Evolutionary conservation across 495 filamentous ascomycete genomes (phyloP), one percentile per base, ranked within the genome.

Genomic region (Aspergillus saccharolyticus): DNA sequence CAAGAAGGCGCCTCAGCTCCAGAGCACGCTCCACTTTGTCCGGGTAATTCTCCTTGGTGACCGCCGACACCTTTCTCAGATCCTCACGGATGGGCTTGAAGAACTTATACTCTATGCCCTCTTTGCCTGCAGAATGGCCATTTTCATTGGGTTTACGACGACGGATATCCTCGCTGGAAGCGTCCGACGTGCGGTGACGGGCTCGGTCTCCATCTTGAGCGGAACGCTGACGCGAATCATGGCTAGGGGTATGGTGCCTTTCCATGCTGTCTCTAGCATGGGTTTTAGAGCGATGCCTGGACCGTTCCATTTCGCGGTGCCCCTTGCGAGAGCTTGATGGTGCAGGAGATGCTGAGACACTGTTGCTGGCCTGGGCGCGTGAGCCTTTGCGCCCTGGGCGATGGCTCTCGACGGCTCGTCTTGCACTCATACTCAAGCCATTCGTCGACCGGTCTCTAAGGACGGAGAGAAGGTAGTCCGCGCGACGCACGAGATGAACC

Each of bases 401-500:
- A 63, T 94, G 90, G 55, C 92, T 94, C 59, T 91, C 89, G n/a
- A 93, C 84, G 1, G 86, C 86, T 65, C 84, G 83, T 67, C 87
- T 89, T n/a, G 87, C 88, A 30, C 80, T 85, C 20, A 74, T 64
- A 61, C 73, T 87, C 67, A 75, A 85, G 69, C 75, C 89, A 71
- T 68, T 85, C 78, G 73, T 90, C 67, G 69, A 85, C 80, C 76
- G 91, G 63, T 87, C 89, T 61, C 90, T 87, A 44, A 99, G 78
- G 12, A 97, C 90, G 33, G 89, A 93, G 46, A 97, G 79, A 21
- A 99, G 82, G 65, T 97, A 97, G 67, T 97, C 92, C 4, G 92
- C 90, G 51, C 94, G 87, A 18, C 94, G 89, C 51, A 97, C 94
- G 42, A 99, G 84, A 65, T 99, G 94, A 30, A 97, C 94, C 48